Conservation (phyloP, 2,329 filamentous ascomycete genomes). For the Alternaria sp. region DNA sequence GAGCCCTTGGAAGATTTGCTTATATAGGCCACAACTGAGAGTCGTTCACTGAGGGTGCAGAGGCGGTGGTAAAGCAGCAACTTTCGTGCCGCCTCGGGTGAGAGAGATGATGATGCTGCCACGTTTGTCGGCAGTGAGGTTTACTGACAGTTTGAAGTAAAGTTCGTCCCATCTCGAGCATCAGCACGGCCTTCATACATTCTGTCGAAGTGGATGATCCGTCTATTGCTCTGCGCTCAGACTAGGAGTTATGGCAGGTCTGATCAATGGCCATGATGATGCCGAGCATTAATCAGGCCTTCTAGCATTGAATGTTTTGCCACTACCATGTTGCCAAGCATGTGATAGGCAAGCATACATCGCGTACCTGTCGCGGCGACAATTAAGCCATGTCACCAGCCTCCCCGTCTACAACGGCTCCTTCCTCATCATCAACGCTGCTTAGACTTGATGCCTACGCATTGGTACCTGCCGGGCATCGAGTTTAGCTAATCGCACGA, state of each 20-base stretch:
- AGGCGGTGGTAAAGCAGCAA: conserved; percentile 1
- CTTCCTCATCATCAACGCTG: background rate
- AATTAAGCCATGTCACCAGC: conserved; percentile 1
- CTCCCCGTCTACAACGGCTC: background rate
- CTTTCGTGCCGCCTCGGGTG: conserved; percentile 7
- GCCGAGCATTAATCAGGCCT: background rate
- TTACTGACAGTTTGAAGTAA: conserved; percentile 1
- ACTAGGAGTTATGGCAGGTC: background rate
- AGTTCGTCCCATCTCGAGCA: background rate
- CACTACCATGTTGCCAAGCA: background rate
- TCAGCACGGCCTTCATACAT: background rate
- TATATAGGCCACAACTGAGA: conserved; percentile 7
- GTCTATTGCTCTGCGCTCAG: background rate
- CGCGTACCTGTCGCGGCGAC: background rate
- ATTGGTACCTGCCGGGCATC: background rate
- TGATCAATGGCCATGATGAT: background rate
- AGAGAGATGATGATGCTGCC: conserved; percentile 7
- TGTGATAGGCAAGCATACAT: background rate
- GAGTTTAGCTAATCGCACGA: conserved; percentile 10
- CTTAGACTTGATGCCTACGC: background rate
- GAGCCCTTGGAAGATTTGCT: background rate
- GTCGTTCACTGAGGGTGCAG: background rate
- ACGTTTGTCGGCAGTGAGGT: background rate
- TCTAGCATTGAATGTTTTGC: background rate
- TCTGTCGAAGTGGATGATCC: background rate